Evolutionary conservation across 2,329 filamentous ascomycete species (phyloP), one percentile per base, ranked within the genome.

Genomic region (Nothopassalora personata): DNA sequence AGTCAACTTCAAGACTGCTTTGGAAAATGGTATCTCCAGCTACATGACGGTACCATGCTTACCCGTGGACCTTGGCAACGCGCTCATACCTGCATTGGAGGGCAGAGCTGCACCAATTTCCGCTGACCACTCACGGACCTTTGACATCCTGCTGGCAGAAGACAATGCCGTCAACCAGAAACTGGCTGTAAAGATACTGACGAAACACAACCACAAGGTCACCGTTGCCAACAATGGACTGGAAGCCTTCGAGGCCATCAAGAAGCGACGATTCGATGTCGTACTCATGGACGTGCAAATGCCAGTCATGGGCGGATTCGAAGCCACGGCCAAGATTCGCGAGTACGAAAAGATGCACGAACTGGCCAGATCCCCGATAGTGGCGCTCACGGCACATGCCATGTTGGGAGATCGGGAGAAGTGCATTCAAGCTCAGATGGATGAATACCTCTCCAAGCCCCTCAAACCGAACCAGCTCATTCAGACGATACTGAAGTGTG

Each of bases 271-370:
- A 72, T 99, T 95, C 73, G 94, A 99, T 74, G 90, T 96, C 62
- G 94, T 99, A 64, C 82, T 99, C 52, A 99, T 99, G 94, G 94
- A 99, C 72, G 94, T 99, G 18, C 94, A 97, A 74, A 99, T 99
- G 94, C 94, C 94, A n/a, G 89, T 97, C 70, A 97, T 97, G 92
- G 94, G 94, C 72, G 94, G 94, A 48, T 97, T 99, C 72, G 94
- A 99, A 76, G 92, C 94, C 13, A 99, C 94, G 4, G 90, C 87
- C 66, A 96, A 96, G 79, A 99, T 99, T 66, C 86, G 94, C 69
- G 91, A 97, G 73, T 97, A 93, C 74, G 94, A 99, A 74, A 86
- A 88, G 60, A 89, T 87, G 64, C 84, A 90, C 66, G 87, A 87
- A 57, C 83, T 90, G 34, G 86, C 90, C 59, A 85, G 93, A 54